Base-by-base conservation (phyloP, 306 rosid species). In the Prosopis cineraria region DNA sequence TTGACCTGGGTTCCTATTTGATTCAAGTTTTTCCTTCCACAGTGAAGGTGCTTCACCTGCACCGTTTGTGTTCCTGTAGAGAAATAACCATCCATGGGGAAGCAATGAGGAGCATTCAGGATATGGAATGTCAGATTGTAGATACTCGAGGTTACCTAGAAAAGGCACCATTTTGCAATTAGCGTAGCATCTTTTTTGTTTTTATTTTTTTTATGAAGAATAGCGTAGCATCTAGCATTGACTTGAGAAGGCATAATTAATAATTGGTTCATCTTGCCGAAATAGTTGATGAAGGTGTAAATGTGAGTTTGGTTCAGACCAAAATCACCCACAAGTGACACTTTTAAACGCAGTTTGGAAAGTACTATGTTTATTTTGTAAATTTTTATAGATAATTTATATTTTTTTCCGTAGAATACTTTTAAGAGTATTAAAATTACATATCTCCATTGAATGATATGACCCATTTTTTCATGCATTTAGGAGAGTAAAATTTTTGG, bases 1-100 rank as follows among this genome's bases (percentile, higher is more conserved):
- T 75, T 76, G 73, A 70, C 80, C 70, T 19, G 7, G 65, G 70
- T 74, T 45, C 33, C 62, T 47, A 31, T 36, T 48, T 12, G 63
- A 31, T 27, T 36, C 11, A 14, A 20, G 50, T 34, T 53, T 52
- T 30, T 22, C 65, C 59, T 22, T 36, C 24, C 43, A 9, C 53
- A 8, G 76, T 33, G 37, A 22, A 13, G 16, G 68, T 40, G 19
- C 44, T 40, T 73, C 41, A 40, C 9, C 25, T 33, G 14, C 7
- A 20, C 47, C 31, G 59, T 3, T 10, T 63, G 7, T 75, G 48
- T 44, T 75, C 37, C 48, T 44, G 25, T 45, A 6, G 31, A 20
- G 29, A 43, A 44, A 63, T 45, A 33, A 64, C 19, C 43, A 60
- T 63, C 37, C 62, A 63, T 31, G 34, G 45, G 63, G 48, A 36